Base-by-base conservation (phyloP, 345 rosid species). In the Theobroma cacao region DNA sequence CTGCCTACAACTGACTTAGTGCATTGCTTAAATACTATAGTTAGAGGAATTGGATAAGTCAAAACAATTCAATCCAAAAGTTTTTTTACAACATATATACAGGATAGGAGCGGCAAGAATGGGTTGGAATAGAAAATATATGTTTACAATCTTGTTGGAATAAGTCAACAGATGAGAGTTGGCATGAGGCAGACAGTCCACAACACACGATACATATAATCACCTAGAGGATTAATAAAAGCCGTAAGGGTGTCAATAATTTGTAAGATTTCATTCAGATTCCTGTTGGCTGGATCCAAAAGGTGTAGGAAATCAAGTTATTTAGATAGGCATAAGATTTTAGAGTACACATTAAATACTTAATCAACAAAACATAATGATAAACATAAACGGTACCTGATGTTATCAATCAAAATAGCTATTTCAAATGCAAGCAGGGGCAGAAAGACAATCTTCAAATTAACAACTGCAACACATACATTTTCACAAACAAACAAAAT, bases 401-500 rank as follows among this genome's bases (percentile, higher is more conserved):
- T 87, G 81, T 95, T 95, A 75, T 95, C 98, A 26, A 92, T 78
- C 84, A 95, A 86, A 81, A 93, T 85, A 63, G 95, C 89, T 38
- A 85, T 77, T 88, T 91, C 91, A 52, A 92, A 89, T 28, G 85
- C 93, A 85, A 95, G 84, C 85, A 91, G 79, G 17, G 98, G 98
- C 52, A 95, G 77, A 79, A 92, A 92, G 56, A 95, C 93, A 80
- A 92, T 85, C 93, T 91, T 93, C 87, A 95, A 86, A 86, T 84
- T 80, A 45, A 95, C 88, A 85, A 78, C 98, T 93, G 92, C 90
- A 90, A 80, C 50, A 79, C 40, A 87, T 76, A 53, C 31, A 75
- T 47, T 79, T 59, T 24, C 12, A 69, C 20, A 79, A 40, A 84
- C 13, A 78, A 77, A 56, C 60, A 65, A 78, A 65, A 77, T 80